These are phyloP conservation scores for Aspergillus tubingensis DNA, from an alignment of 2,329 filamentous ascomycete genomes.

Conservation along the genomic window DNA sequence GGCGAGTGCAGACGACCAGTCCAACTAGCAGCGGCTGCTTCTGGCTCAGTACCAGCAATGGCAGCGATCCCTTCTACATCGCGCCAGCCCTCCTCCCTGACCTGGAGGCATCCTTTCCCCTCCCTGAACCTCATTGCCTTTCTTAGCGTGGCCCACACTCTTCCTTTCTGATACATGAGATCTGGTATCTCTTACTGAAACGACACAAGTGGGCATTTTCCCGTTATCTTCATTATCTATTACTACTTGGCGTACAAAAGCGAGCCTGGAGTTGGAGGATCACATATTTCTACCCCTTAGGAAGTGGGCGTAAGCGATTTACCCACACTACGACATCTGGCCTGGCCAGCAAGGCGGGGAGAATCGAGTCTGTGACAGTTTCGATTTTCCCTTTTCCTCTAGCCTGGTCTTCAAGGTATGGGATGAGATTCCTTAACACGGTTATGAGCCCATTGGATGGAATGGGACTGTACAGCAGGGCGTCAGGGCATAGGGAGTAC, in stretches of 20 bases:
- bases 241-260: conserved; percentile 23
- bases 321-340: conserved; percentile 16
- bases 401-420: conserved; percentile 10
- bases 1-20: neutral
- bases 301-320: conserved; percentile 20
- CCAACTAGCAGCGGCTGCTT: neutral
- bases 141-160: conserved; percentile 19
- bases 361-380: conserved; percentile 6
- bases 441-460: neutral
- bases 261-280: conserved; percentile 21
- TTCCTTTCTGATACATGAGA: conserved; percentile 6
- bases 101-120: conserved; percentile 9
- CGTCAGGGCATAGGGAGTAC: conserved; percentile 12
- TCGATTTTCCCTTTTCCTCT: neutral
- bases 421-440: conserved; percentile 9
- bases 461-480: conserved; percentile 19
- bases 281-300: conserved; percentile 7
- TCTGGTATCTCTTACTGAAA: conserved; percentile 13
- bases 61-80: conserved; percentile 8
- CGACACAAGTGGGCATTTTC: conserved; percentile 7
- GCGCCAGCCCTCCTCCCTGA: conserved; percentile 8
- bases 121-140: neutral
- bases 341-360: conserved; percentile 8
- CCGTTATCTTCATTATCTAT: conserved; percentile 20
- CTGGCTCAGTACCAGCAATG: conserved; percentile 8